Base-by-base conservation (phyloP, 352 stramenopile genomes). In the Phytopythium montanum region DNA sequence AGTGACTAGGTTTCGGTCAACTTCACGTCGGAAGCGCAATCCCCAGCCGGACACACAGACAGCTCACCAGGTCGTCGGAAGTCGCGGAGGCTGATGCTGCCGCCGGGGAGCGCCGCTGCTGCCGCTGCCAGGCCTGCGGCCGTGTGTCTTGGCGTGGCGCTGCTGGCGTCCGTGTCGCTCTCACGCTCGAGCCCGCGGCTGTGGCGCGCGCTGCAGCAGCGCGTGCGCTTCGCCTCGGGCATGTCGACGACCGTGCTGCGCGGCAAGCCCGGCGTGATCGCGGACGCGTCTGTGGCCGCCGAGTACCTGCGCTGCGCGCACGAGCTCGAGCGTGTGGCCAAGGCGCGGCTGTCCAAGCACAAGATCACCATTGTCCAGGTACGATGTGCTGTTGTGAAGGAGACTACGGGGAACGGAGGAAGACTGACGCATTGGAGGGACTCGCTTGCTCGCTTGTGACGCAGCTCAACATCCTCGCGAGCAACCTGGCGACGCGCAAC, bases 381-480 rank as follows among this genome's bases (percentile, higher is more conserved):
- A 44, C 26, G 59, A 41, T 16, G 6, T 5, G 26, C 21, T 12
- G 3, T 9, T 41, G 13, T 16, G n/a, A 16, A 42, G 18, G 23
- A 25, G 25, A 23, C 7, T 3, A n/a, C 21, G 25, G 21, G 38
- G 19, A n/a, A n/a, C n/a, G n/a, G n/a, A n/a, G n/a, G n/a, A n/a
- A 44, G 12, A 53, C 31, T 16, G 38, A 41, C 7, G n/a, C 19
- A 9, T 13, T 16, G 29, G 44, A 33, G 21, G 44, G 13, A 14
- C 31, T 36, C 13, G 31, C 1, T 7, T 6, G 13, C 31, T 3
- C 31, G 1, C 31, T 26, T 63, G 12, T 13, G 49, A 5, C 41
- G 44, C 49, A 95, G 79, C 60, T 93, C 31, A 95, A 95, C 57
- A 94, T 95, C 52, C 61, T 95, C 31, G 86, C 86, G 33, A 90